A percentile compares a stretch with the other conserved stretches of the same genome.
Evolutionary conservation across 768 basidiomycete species (phyloP).

Genomic region (Podaxis sp.): DNA sequence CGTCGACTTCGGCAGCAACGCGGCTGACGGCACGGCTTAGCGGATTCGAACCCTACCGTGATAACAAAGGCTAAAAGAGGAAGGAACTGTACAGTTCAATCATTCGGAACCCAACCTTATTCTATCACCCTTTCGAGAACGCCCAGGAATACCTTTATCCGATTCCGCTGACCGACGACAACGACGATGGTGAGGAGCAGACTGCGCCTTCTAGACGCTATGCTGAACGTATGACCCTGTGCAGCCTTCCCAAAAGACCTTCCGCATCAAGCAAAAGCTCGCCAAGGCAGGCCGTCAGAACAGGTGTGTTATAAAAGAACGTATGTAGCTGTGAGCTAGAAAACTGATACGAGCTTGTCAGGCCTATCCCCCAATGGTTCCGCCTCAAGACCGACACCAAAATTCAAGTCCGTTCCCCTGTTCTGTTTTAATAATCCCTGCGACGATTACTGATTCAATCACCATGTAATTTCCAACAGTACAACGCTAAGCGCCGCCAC

Average conservation of each 20-base stretch:
- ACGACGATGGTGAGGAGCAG: conserved; percentile 48
- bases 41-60: not conserved
- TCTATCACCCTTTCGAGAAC: conserved; percentile 19
- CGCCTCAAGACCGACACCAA: conserved; percentile 95
- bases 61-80: not conserved
- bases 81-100: conserved; percentile 39
- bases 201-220: not conserved
- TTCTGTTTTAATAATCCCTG: not conserved
- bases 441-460: conserved; percentile 2
- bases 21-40: not conserved
- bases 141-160: conserved; percentile 22
- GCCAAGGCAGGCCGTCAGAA: conserved; percentile 97
- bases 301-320: conserved; percentile 53
- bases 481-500: conserved; percentile 96
- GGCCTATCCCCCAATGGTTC: conserved; percentile 99
- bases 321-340: not conserved
- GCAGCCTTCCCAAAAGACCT: conserved; percentile 98
- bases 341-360: conserved; percentile 28
- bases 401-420: conserved; percentile 66
- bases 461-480: conserved; percentile 41
- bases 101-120: conserved; percentile 31
- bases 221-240: conserved; percentile 16
- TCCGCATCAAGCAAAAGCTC: conserved; percentile 95
- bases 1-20: not conserved
- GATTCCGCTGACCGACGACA: conserved; percentile 36